A percentile compares a stretch with the other conserved stretches of the same genome.
phyloP scores from a whole-genome alignment of 2,329 filamentous ascomycete species.

The Diplodia scrobiculata region DNA sequence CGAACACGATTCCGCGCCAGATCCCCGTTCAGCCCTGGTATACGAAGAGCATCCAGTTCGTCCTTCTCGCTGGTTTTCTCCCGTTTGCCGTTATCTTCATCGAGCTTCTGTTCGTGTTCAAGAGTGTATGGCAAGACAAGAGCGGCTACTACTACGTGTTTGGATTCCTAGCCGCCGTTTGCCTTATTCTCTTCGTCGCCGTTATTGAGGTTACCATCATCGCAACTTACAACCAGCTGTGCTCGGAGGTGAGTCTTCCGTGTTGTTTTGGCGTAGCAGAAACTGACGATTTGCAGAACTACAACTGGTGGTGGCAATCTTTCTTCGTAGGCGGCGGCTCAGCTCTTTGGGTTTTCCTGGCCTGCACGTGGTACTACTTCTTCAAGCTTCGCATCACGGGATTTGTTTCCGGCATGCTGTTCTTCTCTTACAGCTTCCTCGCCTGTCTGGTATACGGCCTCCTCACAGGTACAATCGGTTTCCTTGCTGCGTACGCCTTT shows the following conservation, averaged over 20 bases:
- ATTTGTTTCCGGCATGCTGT: constrained; percentile 75
- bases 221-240: constrained; percentile 78
- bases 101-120: constrained; percentile 83
- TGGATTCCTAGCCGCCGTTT: constrained; percentile 77
- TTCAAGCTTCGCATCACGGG: constrained; percentile 79
- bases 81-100: constrained; percentile 89
- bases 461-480: constrained; percentile 80
- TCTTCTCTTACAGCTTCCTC: constrained; percentile 82
- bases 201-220: constrained; percentile 83
- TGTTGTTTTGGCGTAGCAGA: not conserved
- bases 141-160: constrained; percentile 91
- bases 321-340: constrained; percentile 78
- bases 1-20: constrained; percentile 69
- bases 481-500: constrained; percentile 81
- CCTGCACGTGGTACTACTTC: constrained; percentile 82
- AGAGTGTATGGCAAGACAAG: constrained; percentile 87
- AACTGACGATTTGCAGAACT: constrained; percentile 57
- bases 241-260: constrained; percentile 62
- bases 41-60: constrained; percentile 62
- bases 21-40: constrained; percentile 78
- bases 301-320: constrained; percentile 91
- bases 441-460: constrained; percentile 80
- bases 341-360: constrained; percentile 78
- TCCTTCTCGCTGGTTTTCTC: constrained; percentile 73
- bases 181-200: constrained; percentile 70